Evolutionary conservation across 2,329 filamentous ascomycete species (phyloP), one percentile per base, ranked within the genome.

Genomic region (Colletotrichum chrysophilum): DNA sequence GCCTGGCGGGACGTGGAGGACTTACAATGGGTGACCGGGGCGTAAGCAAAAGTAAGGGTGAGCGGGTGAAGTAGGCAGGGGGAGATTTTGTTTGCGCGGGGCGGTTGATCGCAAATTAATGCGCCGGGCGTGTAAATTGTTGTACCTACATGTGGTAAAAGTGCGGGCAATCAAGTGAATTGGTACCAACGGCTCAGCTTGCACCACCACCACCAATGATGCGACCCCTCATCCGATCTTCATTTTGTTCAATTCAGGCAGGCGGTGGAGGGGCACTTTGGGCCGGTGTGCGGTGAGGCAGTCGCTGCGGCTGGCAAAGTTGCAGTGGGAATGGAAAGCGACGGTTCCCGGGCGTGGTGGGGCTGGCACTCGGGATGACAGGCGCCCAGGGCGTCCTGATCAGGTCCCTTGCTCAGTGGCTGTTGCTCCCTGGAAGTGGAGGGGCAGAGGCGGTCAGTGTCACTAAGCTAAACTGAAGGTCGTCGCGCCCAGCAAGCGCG

Each of bases 221-320:
- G n/a, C 48, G 65, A 71, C 72, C 68, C 72, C 70, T 76, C 74
- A 73, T 76, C 74, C 70, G 70, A 76, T 76, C 34, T 74, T 69
- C 43, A 24, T 62, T 21, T 28, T 8, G 36, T 21, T 21, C 24
- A n/a, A 69, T 56, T 65, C n/a, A 16, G 74, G 70, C 34, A 76
- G 65, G 74, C 74, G 74, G 74, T 76, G 26, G 68, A 64, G 30
- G 24, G 48, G 65, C 6, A 66, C n/a, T 32, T 56, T 52, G 5
- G 14, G 28, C 32, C 34, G 48, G 48, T 36, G 2, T n/a, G 4
- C 5, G 48, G 56, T 48, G 5, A 21, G n/a, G 21, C 28, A 52
- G 43, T 7, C 6, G n/a, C 43, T 21, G 43, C 43, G 43, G 43
- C 43, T 52, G 43, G 43, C 43, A 52, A 52, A 52, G 43, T 52